Conservation (phyloP, 768 basidiomycete species). For the Gelatoporia subvermispora region DNA sequence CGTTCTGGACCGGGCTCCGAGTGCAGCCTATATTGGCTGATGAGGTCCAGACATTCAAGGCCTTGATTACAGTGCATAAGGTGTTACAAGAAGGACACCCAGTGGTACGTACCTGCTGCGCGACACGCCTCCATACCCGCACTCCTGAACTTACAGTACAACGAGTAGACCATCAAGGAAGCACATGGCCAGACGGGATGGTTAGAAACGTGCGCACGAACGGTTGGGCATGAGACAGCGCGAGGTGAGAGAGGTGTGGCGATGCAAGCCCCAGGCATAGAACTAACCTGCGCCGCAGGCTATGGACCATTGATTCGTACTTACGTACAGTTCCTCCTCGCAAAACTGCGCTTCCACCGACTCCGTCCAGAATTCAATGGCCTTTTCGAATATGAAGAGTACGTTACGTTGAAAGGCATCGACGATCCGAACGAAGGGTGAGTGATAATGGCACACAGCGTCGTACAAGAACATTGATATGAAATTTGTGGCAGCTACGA, state of each 20-base stretch:
- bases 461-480: conserved; percentile 2
- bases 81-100: conserved; percentile 97
- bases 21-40: conserved; percentile 97
- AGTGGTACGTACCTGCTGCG: conserved; percentile 49
- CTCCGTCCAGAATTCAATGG: conserved; percentile 97
- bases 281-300: conserved; percentile 40
- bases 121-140: background rate
- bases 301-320: conserved; percentile 91
- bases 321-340: conserved; percentile 92
- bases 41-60: conserved; percentile 98
- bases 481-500: conserved; percentile 64
- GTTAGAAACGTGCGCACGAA: conserved; percentile 95
- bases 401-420: conserved; percentile 93
- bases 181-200: conserved; percentile 95
- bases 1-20: conserved; percentile 95
- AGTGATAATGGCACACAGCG: conserved; percentile 19
- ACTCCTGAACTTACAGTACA: conserved; percentile 7
- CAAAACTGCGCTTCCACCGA: conserved; percentile 94
- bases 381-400: conserved; percentile 98
- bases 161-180: conserved; percentile 85
- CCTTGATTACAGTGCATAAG: conserved; percentile 96
- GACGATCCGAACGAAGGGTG: conserved; percentile 99
- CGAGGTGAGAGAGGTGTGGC: conserved; percentile 56
- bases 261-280: background rate
- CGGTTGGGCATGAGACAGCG: conserved; percentile 72